Percentiles rank a stretch among this genome's conserved stretches.
Conservation (phyloP, 2,329 filamentous ascomycete species). For the Pseudocercospora fuligena region DNA sequence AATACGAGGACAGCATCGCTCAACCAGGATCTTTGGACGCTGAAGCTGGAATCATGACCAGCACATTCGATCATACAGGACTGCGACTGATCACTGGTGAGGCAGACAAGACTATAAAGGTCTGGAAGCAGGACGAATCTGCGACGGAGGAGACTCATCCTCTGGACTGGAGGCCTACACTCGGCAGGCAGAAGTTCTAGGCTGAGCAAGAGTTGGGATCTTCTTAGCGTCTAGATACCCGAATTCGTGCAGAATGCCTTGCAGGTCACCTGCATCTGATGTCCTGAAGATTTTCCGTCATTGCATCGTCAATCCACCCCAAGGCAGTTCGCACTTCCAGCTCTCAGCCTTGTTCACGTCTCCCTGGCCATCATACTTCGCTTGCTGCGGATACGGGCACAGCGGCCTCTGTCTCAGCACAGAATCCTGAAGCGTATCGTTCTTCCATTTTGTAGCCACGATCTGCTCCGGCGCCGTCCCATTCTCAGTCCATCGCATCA, state of each 20-base stretch:
- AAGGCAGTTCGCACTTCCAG: conserved; percentile 36
- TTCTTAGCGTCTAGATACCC: background rate
- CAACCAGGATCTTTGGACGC: conserved; percentile 94
- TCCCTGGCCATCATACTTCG: conserved; percentile 36
- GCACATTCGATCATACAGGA: conserved; percentile 88
- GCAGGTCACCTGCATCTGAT: background rate
- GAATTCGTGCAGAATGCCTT: background rate
- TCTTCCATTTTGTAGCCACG: conserved; percentile 43
- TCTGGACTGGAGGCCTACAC: conserved; percentile 84
- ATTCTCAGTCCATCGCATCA: conserved; percentile 48
- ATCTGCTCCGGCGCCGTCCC: conserved; percentile 44
- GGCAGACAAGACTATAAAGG: conserved; percentile 93
- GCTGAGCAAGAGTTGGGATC: background rate
- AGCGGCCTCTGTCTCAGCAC: conserved; percentile 44
- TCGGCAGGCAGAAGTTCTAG: conserved; percentile 72
- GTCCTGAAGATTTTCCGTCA: background rate
- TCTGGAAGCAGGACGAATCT: conserved; percentile 92
- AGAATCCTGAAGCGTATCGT: conserved; percentile 38
- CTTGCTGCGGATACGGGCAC: conserved; percentile 42
- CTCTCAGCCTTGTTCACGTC: conserved; percentile 36
- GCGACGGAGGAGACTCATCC: conserved; percentile 92
- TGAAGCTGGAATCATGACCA: conserved; percentile 92
- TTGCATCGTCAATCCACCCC: background rate
- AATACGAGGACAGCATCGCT: conserved; percentile 85
- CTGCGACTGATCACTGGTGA: conserved; percentile 90